Evolutionary conservation across 202 grass and related monocot genomes (phyloP), one percentile per base, ranked within the genome.

Genomic region (Bolboschoenoplectus hybrid): DNA sequence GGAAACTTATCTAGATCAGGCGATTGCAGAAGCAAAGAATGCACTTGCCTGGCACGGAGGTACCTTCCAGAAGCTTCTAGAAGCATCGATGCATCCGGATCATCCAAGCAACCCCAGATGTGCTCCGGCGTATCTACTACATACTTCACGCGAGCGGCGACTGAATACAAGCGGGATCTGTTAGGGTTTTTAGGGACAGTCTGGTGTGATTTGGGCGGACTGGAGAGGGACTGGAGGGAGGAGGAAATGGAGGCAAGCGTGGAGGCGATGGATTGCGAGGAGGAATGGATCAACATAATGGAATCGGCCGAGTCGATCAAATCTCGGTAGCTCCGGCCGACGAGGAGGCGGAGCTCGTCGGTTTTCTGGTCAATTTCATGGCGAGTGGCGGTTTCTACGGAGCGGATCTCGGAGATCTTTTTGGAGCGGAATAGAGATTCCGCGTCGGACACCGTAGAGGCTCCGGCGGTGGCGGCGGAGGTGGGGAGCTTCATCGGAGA

Each of bases 21-120:
- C 46, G 87, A 84, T 35, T 78, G 80, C 52, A 84, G 85, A 84
- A 99, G 85, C 84, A 95, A 71, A 46, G 88, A 87, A 82, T 99
- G 91, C 66, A 99, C 97, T 62, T 85, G 87, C 79, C 87, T 88
- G 41, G 97, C 90, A 6, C 93, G 92, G 46, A 91, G 88, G 85
- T 97, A 97, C 66, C 97, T 92, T 14, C 97, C 90, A 50, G 93
- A 93, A 65, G 93, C 93, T 87, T 99, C 97, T 39, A 93, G 92
- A 65, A 99, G 92, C 81, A 94, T 75, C 3, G 82, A 72, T 13
- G 82, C 52, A 67, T 84, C 82, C 35, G 92, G 90, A 74, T 99
- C 93, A 69, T 99, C 97, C 11, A 99, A 91, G 47, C 93, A 89
- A 3, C 97, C 97, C 97, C 97, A 99, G 71, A 99, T 99, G 88